Conservation (phyloP, 768 basidiomycete species). For the Boletellus emodensis region DNA sequence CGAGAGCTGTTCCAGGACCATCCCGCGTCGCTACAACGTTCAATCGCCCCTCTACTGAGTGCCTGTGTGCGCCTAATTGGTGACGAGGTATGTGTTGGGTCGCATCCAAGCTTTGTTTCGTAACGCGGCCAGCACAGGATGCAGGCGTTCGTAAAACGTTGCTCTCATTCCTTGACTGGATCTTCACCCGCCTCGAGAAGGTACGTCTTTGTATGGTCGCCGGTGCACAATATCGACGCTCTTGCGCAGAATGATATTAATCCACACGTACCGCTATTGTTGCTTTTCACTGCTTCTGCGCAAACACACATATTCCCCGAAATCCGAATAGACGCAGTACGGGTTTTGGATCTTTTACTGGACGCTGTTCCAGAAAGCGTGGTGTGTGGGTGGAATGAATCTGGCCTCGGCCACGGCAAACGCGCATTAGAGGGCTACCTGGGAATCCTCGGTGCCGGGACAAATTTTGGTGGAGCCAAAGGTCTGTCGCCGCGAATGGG, state of each 20-base stretch:
- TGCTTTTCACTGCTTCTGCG: conserved; percentile 86
- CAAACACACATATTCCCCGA: conserved; percentile 95
- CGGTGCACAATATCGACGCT: conserved; percentile 5
- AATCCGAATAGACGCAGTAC: conserved; percentile 85
- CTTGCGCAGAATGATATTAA: conserved; percentile 54
- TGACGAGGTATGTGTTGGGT: conserved; percentile 62
- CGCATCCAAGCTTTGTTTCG: not conserved
- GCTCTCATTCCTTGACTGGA: conserved; percentile 66
- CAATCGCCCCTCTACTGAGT: conserved; percentile 53
- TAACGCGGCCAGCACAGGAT: conserved; percentile 49
- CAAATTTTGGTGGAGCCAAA: conserved; percentile 53
- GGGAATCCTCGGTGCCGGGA: conserved; percentile 68
- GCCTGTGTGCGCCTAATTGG: conserved; percentile 66
- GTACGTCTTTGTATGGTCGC: conserved; percentile 35
- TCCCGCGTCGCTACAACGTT: conserved; percentile 49
- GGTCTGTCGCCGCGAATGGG: conserved; percentile 34
- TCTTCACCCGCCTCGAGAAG: conserved; percentile 57
- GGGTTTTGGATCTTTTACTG: conserved; percentile 72
- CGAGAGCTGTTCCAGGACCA: conserved; percentile 67
- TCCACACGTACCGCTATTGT: conserved; percentile 71
- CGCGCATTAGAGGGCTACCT: conserved; percentile 78
- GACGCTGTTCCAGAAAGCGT: conserved; percentile 65
- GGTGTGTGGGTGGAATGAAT: conserved; percentile 62
- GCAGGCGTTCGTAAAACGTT: conserved; percentile 71
- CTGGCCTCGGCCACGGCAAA: conserved; percentile 48